Evolutionary conservation across 1,284 basidiomycete genomes (phyloP).

Genomic region (Moesziomyces sp.): DNA sequence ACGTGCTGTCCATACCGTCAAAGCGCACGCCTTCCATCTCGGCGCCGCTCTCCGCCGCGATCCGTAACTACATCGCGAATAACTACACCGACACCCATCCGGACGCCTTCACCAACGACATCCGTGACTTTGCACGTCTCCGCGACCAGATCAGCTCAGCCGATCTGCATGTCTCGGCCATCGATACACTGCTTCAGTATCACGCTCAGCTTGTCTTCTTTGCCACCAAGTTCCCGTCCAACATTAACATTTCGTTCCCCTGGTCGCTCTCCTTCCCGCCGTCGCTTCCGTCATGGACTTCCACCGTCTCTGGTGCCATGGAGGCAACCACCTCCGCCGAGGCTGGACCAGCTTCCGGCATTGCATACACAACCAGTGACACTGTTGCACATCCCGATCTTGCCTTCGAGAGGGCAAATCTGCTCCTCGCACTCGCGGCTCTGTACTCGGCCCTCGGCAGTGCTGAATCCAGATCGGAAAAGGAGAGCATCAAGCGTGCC

Average conservation of each 20-base stretch:
- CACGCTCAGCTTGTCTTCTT: slow-evolving; percentile 86
- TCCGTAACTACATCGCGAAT: slow-evolving; percentile 77
- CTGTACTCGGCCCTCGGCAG: slow-evolving; percentile 53
- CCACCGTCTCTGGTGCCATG: slow-evolving; percentile 35
- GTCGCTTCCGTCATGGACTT: slow-evolving; percentile 46
- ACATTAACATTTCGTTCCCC: slow-evolving; percentile 67
- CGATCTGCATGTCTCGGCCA: slow-evolving; percentile 70
- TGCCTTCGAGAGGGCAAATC: slow-evolving; percentile 54
- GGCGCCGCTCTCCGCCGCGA: slow-evolving; percentile 66
- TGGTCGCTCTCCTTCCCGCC: slow-evolving; percentile 57
- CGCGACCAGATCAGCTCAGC: slow-evolving; percentile 72
- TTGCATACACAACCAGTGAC: slow-evolving; percentile 37
- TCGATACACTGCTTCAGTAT: slow-evolving; percentile 72
- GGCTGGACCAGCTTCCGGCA: slow-evolving; percentile 25
- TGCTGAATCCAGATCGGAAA: slow-evolving; percentile 50
- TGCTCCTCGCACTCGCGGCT: slow-evolving; percentile 54
- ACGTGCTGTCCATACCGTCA: slow-evolving; percentile 57
- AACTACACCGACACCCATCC: slow-evolving; percentile 82
- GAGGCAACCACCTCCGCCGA: slow-evolving; percentile 42
- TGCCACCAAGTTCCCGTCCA: slow-evolving; percentile 77
- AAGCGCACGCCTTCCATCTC: slow-evolving; percentile 50
- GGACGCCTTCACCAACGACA: slow-evolving; percentile 85
- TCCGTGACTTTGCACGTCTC: slow-evolving; percentile 77
- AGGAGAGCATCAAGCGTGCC: slow-evolving; percentile 62
- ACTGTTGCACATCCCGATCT: slow-evolving; percentile 53